Percentiles rank a stretch among this genome's conserved stretches.
Evolutionary conservation across 148 eudicot genomes (phyloP).

Genomic region (Spergularia bocconei): DNA sequence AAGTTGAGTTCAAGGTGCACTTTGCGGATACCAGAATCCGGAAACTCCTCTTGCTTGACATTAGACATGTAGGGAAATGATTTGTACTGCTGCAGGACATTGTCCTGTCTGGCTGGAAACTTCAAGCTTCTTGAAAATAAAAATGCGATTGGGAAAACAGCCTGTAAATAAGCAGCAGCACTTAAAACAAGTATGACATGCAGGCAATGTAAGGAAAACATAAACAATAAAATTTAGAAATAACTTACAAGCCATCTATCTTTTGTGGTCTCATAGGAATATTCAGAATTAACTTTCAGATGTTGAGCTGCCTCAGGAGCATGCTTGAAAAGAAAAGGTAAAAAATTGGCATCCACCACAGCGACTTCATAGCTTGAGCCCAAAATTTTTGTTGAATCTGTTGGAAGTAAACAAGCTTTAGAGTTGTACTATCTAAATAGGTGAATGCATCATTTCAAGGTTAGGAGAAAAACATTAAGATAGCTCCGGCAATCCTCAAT

Average conservation of each 20-base stretch:
- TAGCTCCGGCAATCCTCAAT: background rate
- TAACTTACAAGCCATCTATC: conserved; percentile 75
- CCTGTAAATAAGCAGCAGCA: conserved; percentile 43
- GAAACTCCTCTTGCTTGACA: conserved; percentile 42
- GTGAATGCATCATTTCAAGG: background rate
- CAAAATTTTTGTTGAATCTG: conserved; percentile 60
- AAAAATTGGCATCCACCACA: conserved; percentile 84
- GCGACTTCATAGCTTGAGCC: conserved; percentile 69
- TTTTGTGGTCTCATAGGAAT: conserved; percentile 43
- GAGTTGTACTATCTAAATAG: conserved; percentile 3
- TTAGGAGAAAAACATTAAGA: background rate
- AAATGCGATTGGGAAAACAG: conserved; percentile 59
- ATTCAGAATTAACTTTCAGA: conserved; percentile 45
- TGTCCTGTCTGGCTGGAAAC: conserved; percentile 52
- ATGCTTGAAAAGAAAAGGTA: conserved; percentile 79
- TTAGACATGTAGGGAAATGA: conserved; percentile 61
- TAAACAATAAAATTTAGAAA: background rate
- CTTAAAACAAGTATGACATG: background rate
- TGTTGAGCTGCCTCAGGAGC: conserved; percentile 66
- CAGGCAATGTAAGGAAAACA: background rate
- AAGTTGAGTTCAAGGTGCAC: conserved; percentile 67
- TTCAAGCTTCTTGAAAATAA: conserved; percentile 75
- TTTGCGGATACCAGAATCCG: conserved; percentile 50
- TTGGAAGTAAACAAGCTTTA: conserved; percentile 24
- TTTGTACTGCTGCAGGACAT: conserved; percentile 47